A percentile compares a stretch with the other conserved stretches of the same genome.
Conservation (phyloP, 2,329 filamentous ascomycete genomes). For the Penicillium sp. region DNA sequence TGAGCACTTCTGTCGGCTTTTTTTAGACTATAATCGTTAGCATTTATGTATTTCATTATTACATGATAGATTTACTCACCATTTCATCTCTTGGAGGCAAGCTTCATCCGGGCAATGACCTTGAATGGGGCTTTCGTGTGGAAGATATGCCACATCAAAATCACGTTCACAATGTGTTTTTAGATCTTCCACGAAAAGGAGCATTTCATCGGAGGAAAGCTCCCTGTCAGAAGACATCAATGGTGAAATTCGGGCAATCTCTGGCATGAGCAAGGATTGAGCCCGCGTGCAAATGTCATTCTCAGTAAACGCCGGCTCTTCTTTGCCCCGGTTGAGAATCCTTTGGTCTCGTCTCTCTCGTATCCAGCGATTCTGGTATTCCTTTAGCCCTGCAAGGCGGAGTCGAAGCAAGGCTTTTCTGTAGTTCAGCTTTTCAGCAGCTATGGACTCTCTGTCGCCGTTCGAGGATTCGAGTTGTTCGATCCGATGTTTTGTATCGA, state of each 20-base stretch:
- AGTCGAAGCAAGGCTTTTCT: slow-evolving; percentile 12
- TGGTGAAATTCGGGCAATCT: slow-evolving; percentile 11
- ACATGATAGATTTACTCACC: too few relatives aligned
- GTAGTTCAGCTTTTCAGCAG: slow-evolving; percentile 12
- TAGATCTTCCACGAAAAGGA: slow-evolving; percentile 16
- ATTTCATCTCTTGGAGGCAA: too few relatives aligned
- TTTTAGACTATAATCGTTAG: too few relatives aligned
- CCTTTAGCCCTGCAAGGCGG: slow-evolving; percentile 9
- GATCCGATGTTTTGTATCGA: slow-evolving; percentile 11
- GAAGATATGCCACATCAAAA: slow-evolving; percentile 15
- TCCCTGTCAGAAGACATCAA: slow-evolving; percentile 11
- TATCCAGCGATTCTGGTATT: slow-evolving; percentile 17
- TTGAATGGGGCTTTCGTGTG: too few relatives aligned
- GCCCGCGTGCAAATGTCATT: slow-evolving; percentile 13
- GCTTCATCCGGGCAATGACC: too few relatives aligned
- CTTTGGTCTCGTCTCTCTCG: slow-evolving; percentile 15
- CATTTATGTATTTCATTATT: too few relatives aligned
- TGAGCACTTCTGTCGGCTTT: too few relatives aligned
- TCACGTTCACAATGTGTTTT: slow-evolving; percentile 12
- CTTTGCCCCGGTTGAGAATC: slow-evolving; percentile 18
- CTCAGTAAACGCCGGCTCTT: slow-evolving; percentile 1
- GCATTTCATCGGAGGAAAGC: slow-evolving; percentile 18
- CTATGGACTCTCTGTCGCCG: not conserved
- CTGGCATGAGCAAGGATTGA: slow-evolving; percentile 19
- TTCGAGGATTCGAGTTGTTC: slow-evolving; percentile 7